Conservation (phyloP, 257 asterid genomes). For the Ballota nigra region DNA sequence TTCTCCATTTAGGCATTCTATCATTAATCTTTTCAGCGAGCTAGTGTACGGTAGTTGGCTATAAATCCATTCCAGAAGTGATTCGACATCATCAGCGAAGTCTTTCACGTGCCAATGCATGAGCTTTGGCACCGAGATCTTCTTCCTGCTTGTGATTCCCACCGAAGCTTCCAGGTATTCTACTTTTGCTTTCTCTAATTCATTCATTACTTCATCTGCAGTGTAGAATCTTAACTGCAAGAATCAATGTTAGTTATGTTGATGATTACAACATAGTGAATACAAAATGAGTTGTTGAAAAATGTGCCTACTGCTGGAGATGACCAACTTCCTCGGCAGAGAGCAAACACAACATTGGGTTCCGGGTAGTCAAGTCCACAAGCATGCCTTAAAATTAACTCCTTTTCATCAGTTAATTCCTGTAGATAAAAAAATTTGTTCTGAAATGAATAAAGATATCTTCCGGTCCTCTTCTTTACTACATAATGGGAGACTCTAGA, state of each 20-base stretch:
- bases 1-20: constrained; percentile 71
- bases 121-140: constrained; percentile 71
- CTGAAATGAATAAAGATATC: not conserved
- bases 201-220: constrained; percentile 69
- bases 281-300: constrained; percentile 2
- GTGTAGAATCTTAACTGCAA: constrained; percentile 68
- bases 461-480: not conserved
- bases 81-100: constrained; percentile 84
- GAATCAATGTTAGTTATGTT: constrained; percentile 20
- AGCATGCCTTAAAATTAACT: constrained; percentile 64
- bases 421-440: constrained; percentile 25
- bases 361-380: constrained; percentile 92
- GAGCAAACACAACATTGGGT: constrained; percentile 84
- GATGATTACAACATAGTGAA: not conserved
- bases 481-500: not conserved
- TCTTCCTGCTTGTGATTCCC: constrained; percentile 75
- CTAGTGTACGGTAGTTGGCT: constrained; percentile 73
- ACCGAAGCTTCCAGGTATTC: constrained; percentile 88
- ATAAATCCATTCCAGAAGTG: constrained; percentile 91
- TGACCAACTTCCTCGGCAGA: constrained; percentile 94
- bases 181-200: constrained; percentile 81
- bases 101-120: constrained; percentile 87
- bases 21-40: constrained; percentile 67
- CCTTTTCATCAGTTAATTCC: constrained; percentile 67
- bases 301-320: constrained; percentile 84